Conservation (phyloP, 1,139 yeast genomes). For the Candida sojae region DNA sequence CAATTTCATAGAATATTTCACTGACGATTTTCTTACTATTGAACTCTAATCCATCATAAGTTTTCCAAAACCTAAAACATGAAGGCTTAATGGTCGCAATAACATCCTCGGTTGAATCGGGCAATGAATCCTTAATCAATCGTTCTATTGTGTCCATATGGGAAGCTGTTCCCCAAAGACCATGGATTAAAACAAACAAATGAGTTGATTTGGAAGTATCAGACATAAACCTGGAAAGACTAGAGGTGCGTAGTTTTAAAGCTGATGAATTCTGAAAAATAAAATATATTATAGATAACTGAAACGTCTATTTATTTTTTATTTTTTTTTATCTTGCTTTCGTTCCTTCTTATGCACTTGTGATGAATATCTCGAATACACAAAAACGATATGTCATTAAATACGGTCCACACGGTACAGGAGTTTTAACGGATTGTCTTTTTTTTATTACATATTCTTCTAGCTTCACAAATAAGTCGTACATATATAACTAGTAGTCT, state of each 20-base stretch:
- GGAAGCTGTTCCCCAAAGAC: constrained; percentile 83
- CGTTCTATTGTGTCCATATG: constrained; percentile 67
- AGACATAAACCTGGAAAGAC: background rate
- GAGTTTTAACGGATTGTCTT: too few species aligned
- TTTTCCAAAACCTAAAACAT: constrained; percentile 71
- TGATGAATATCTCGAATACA: too few species aligned
- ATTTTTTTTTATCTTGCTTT: too few species aligned
- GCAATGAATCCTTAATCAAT: constrained; percentile 45
- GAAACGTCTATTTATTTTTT: background rate
- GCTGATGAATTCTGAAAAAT: background rate
- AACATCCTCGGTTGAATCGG: constrained; percentile 35
- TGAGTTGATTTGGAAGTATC: constrained; percentile 40
- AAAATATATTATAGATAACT: background rate
- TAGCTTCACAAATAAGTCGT: background rate
- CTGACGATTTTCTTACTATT: constrained; percentile 69
- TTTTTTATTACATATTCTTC: too few species aligned
- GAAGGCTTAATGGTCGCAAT: constrained; percentile 64
- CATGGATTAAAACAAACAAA: constrained; percentile 79
- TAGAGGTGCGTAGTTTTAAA: too few species aligned
- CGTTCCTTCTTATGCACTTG: too few species aligned
- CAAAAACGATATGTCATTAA: too few species aligned
- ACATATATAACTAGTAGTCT: background rate
- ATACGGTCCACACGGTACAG: too few species aligned
- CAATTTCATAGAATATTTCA: constrained; percentile 62
- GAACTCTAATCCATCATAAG: constrained; percentile 80